Base-by-base conservation (phyloP, 495 filamentous ascomycete genomes). In the Trichocladium uniseriatum region DNA sequence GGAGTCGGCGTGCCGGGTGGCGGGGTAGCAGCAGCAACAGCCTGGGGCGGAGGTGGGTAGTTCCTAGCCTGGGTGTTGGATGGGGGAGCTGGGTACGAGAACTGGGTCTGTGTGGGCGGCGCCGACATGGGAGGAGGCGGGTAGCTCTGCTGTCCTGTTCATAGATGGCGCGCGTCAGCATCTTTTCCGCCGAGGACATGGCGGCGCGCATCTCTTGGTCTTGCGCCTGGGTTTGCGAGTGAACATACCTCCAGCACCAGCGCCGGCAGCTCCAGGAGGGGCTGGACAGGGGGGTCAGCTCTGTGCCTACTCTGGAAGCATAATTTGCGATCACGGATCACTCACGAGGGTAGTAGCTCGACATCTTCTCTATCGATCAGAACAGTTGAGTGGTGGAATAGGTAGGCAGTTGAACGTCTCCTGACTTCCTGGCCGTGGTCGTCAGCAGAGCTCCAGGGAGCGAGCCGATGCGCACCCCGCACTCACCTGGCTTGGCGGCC, bases 101-200 rank as follows among this genome's bases (percentile, higher is more conserved):
- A 74, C 47, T 68, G 68, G 41, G 70, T 61, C 56, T 72, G 67
- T 46, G 64, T 70, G 6, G 71, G 70, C 24, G 72, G 69, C 48
- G 66, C 63, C 11, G 64, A 68, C 51, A 58, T 53, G 39, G 65
- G 65, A 28, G 57, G 59, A 20, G 63, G 63, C 1, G 63, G 63
- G n/a, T 66, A 66, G 45, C 40, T 59, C 20, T 57, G 47, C 28
- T 49, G 41, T n/a, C 51, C 63, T 55, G 45, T n/a, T 21, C 11
- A 4, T 19, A 28, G 24, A 35, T 16, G 15, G 29, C 14, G 31
- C 19, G 6, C 10, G 46, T 52, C 21, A 48, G 42, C 37, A 38
- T 44, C 34, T 13, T 38, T 18, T 9, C 19, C 9, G 9, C 16
- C 6, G 32, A 9, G 20, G 21, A 29, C 18, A 11, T 40, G 34